Conservation (phyloP, 768 basidiomycete genomes). For the Panus rudis region DNA sequence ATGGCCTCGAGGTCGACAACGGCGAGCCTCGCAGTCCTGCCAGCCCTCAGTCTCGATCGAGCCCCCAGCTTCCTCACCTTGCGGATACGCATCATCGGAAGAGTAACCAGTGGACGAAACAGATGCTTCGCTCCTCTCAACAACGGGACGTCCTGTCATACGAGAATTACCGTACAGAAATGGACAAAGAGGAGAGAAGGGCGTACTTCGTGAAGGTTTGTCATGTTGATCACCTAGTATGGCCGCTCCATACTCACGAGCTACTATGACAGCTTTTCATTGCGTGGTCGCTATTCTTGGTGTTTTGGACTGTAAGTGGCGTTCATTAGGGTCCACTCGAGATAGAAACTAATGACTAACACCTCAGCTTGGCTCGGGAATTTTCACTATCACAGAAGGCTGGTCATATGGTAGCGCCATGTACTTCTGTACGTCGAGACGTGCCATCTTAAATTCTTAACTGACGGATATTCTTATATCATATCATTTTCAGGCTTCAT, state of each 20-base stretch:
- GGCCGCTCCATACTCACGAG: neutral
- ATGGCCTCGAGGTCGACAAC: neutral
- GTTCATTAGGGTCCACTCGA: neutral
- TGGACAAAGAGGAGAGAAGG: slow-evolving; percentile 35
- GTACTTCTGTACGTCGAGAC: slow-evolving; percentile 70
- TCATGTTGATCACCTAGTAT: neutral
- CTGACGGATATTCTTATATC: neutral
- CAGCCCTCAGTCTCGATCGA: too few species aligned
- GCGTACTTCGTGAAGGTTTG: slow-evolving; percentile 51
- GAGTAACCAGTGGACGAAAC: slow-evolving; percentile 16
- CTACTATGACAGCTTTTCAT: slow-evolving; percentile 31
- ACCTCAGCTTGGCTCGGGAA: slow-evolving; percentile 54
- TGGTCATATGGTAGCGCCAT: slow-evolving; percentile 60
- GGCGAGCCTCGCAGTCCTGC: too few species aligned
- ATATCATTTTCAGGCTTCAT: slow-evolving; percentile 47
- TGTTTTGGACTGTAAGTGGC: slow-evolving; percentile 68
- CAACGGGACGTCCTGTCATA: slow-evolving; percentile 9
- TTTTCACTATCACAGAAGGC: slow-evolving; percentile 62
- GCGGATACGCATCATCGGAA: too few species aligned
- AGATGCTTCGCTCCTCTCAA: slow-evolving; percentile 8
- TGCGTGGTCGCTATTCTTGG: slow-evolving; percentile 54
- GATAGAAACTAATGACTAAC: too few species aligned
- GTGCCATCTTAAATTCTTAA: slow-evolving; percentile 1
- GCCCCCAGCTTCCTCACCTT: too few species aligned
- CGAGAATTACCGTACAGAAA: slow-evolving; percentile 12